A percentile compares a stretch with the other conserved stretches of the same genome.
phyloP scores from a whole-genome alignment of 2,329 filamentous ascomycete species.

The Ceratocystis diversiconidia region DNA sequence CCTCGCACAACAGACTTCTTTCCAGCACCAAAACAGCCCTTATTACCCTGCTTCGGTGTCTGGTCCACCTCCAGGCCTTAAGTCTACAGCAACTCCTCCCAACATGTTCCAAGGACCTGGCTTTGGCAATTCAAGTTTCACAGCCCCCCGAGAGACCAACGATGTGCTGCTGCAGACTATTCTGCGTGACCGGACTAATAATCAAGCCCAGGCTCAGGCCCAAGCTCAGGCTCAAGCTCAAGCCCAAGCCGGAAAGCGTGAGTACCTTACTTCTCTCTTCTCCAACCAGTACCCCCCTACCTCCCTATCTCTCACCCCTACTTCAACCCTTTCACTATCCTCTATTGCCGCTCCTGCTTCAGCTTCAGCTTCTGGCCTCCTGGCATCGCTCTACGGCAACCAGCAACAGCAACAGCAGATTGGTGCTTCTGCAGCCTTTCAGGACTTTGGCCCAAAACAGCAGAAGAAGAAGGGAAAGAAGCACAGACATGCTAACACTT shows the following conservation, averaged over 20 bases:
- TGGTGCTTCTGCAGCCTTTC: slow-evolving; percentile 53
- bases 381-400: slow-evolving; percentile 81
- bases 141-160: slow-evolving; percentile 54
- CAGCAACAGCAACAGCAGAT: slow-evolving; percentile 31
- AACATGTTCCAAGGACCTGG: slow-evolving; percentile 86
- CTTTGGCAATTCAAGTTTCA: slow-evolving; percentile 62
- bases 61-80: slow-evolving; percentile 85
- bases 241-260: slow-evolving; percentile 61
- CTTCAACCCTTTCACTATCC: slow-evolving; percentile 75
- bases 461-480: slow-evolving; percentile 99
- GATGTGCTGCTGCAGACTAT: slow-evolving; percentile 67
- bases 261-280: slow-evolving; percentile 91
- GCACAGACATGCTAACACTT: slow-evolving; percentile 99
- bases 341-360: slow-evolving; percentile 66
- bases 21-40: slow-evolving; percentile 49
- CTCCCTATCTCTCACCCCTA: slow-evolving; percentile 76
- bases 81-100: slow-evolving; percentile 86
- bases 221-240: slow-evolving; percentile 45
- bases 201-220: slow-evolving; percentile 42
- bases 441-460: slow-evolving; percentile 90
- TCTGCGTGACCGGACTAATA: slow-evolving; percentile 50
- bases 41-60: slow-evolving; percentile 79
- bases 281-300: slow-evolving; percentile 74
- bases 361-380: slow-evolving; percentile 79
- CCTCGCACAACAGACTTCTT: slow-evolving; percentile 48